These are phyloP conservation scores for Laburnicola sp. DNA, from an alignment of 2,329 filamentous ascomycete species.

Conservation along the genomic window DNA sequence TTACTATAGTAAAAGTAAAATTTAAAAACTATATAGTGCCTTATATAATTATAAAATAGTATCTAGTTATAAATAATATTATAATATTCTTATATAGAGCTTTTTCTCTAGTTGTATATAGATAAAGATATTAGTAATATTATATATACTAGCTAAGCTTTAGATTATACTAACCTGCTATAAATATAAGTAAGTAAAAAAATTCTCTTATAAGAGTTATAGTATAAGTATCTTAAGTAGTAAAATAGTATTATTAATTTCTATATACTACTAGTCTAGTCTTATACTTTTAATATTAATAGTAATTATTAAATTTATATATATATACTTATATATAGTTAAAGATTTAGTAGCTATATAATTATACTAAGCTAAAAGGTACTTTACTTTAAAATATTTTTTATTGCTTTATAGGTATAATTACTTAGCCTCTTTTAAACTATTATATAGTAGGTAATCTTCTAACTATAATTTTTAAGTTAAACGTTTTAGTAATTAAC, in stretches of 20 bases:
- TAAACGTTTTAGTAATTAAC: not conserved
- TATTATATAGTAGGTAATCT: not conserved
- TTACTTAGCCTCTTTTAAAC: not conserved
- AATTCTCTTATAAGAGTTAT: not conserved
- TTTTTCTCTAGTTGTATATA: not conserved
- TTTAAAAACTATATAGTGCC: conserved; percentile 9
- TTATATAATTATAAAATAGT: conserved; percentile 10
- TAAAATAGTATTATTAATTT: too few relatives aligned
- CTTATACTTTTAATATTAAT: not conserved
- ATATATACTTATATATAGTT: conserved; percentile 11
- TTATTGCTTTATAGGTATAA: not conserved
- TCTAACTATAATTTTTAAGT: not conserved
- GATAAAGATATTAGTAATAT: not conserved
- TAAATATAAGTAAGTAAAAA: not conserved
- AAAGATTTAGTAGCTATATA: not conserved
- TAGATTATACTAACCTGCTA: not conserved
- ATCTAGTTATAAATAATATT: not conserved
- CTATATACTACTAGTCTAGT: not conserved
- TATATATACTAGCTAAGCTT: conserved; percentile 1
- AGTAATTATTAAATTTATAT: conserved; percentile 12
- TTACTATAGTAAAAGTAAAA: too few relatives aligned
- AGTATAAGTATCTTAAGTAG: not conserved
- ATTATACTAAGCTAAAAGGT: too few relatives aligned
- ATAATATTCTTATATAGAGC: not conserved
- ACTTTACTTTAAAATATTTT: not conserved